phyloP scores from a whole-genome alignment of 768 basidiomycete species.

The Mycena capillaripes region DNA sequence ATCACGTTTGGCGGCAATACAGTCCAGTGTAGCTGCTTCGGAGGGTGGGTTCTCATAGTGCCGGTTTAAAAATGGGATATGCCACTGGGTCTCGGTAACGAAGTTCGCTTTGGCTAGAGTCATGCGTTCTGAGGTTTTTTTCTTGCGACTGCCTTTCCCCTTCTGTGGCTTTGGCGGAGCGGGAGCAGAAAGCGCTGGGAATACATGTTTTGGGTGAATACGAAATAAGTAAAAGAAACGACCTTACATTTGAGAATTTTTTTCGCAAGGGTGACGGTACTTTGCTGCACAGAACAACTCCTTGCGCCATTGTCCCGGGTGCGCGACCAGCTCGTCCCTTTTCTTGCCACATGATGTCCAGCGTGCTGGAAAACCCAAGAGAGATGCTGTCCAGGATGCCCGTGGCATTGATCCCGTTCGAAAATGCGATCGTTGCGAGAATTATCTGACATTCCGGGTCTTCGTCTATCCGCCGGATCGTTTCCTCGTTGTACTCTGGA shows the following conservation, averaged over 20 bases:
- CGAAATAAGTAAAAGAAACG: too few relatives aligned
- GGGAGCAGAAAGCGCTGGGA: background rate
- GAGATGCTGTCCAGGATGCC: conserved; percentile 1
- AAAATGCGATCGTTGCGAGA: conserved; percentile 18
- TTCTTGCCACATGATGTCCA: background rate
- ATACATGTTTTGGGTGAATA: background rate
- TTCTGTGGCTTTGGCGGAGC: background rate
- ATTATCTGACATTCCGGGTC: conserved; percentile 16
- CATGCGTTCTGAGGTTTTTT: background rate
- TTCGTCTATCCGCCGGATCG: conserved; percentile 17
- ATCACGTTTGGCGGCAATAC: background rate
- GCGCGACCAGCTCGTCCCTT: background rate
- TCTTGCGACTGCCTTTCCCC: background rate
- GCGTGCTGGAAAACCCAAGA: background rate
- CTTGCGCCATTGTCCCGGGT: background rate
- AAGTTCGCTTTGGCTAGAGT: background rate
- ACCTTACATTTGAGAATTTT: background rate
- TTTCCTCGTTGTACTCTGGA: conserved; percentile 6
- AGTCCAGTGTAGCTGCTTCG: background rate
- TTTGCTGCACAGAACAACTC: background rate
- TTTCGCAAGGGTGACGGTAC: background rate
- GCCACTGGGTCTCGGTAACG: background rate
- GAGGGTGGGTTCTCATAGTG: background rate
- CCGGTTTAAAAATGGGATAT: background rate
- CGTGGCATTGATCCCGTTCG: conserved; percentile 13